Evolutionary conservation across 2,329 filamentous ascomycete genomes (phyloP).

Genomic region (Pseudogymnoascus sp.): DNA sequence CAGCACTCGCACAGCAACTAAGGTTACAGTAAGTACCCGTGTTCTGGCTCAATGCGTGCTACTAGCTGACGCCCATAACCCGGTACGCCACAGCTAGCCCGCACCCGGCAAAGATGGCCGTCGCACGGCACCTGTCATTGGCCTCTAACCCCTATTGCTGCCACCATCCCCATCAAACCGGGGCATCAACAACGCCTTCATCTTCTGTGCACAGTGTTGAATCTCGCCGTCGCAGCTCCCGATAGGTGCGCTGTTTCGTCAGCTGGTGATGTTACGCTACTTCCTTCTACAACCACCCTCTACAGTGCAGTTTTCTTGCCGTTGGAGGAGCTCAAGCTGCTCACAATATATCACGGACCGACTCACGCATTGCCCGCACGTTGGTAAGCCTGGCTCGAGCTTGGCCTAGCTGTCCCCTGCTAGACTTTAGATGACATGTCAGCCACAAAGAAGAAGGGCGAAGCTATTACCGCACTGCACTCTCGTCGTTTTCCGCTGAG

Average conservation of each 20-base stretch:
- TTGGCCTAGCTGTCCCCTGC: neutral
- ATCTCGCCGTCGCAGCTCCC: neutral
- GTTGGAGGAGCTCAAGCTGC: neutral
- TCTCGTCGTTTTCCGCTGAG: neutral
- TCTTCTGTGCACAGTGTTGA: neutral
- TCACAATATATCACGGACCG: neutral
- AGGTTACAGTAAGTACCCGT: neutral
- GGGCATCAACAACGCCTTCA: neutral
- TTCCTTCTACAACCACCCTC: neutral
- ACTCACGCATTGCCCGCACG: neutral
- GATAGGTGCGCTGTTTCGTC: neutral
- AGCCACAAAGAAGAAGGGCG: neutral
- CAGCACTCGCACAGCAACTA: neutral
- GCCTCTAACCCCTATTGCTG: neutral
- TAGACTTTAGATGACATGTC: neutral
- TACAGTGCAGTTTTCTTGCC: neutral
- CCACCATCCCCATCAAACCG: neutral
- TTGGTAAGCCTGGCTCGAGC: neutral
- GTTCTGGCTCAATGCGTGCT: neutral
- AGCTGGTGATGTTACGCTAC: neutral
- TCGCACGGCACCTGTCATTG: neutral
- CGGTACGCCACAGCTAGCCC: neutral
- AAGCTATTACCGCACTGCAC: neutral
- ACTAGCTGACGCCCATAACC: neutral
- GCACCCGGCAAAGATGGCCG: conserved; percentile 1